Percentiles rank a stretch among this genome's conserved stretches.
phyloP scores from a whole-genome alignment of 2,329 filamentous ascomycete genomes.

The Emergomyces africanus region DNA sequence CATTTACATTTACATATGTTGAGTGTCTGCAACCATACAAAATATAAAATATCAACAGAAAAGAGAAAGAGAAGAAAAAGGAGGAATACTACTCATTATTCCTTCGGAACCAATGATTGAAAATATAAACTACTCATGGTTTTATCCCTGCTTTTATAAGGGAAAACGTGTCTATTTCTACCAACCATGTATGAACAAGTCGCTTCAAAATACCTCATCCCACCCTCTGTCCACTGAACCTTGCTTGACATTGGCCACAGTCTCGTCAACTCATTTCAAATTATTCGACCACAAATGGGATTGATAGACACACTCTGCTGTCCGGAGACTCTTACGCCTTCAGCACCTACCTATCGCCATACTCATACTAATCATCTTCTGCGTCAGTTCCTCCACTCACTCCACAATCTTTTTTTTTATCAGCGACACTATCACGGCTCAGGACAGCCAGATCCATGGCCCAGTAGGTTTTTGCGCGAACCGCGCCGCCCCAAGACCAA shows the following conservation, averaged over 20 bases:
- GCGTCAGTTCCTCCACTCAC: conserved; percentile 46
- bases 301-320: too few relatives aligned
- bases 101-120: too few relatives aligned
- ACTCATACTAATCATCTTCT: conserved; percentile 43
- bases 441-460: conserved; percentile 31
- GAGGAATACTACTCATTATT: too few relatives aligned
- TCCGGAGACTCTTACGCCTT: too few relatives aligned
- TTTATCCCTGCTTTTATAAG: too few relatives aligned
- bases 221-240: conserved; percentile 43
- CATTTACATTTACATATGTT: too few relatives aligned
- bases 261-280: conserved; percentile 48
- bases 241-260: conserved; percentile 35
- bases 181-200: conserved; percentile 14
- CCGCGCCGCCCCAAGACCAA: conserved; percentile 28
- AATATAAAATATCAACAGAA: too few relatives aligned
- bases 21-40: too few relatives aligned
- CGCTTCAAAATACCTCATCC: conserved; percentile 50
- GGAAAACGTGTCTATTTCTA: too few relatives aligned
- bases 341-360: too few relatives aligned
- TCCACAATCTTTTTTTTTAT: conserved; percentile 41
- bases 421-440: conserved; percentile 32
- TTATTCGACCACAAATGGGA: conserved; percentile 50
- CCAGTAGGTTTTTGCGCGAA: conserved; percentile 34
- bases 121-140: too few relatives aligned
- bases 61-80: too few relatives aligned